Conservation (phyloP, 441 rosid species). For the Bocquillonia castaneifolia region DNA sequence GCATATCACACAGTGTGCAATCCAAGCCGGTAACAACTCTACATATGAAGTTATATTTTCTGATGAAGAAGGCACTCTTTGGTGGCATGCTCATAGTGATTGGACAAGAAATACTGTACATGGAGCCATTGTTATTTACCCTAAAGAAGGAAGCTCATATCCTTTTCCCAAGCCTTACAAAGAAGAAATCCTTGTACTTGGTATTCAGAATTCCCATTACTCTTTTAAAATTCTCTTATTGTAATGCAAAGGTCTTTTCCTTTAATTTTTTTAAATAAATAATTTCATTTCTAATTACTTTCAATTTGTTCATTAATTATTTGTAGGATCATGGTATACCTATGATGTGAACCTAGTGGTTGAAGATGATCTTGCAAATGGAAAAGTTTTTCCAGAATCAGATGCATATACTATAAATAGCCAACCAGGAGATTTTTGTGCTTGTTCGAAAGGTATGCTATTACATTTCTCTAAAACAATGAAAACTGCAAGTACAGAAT, state of each 20-base stretch:
- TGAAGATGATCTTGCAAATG: not conserved
- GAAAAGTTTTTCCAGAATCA: not conserved
- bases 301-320: not conserved
- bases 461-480: no score
- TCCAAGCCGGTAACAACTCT: not conserved
- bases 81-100: no score
- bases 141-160: not conserved
- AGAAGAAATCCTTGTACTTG: not conserved
- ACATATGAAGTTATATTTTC: slow-evolving; percentile 3
- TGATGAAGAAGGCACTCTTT: slow-evolving; percentile 4
- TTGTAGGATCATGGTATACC: not conserved
- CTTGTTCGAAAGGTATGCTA: not conserved
- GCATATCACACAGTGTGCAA: slow-evolving; percentile 1
- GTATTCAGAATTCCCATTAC: not conserved
- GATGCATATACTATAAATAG: slow-evolving; percentile 1
- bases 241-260: no score
- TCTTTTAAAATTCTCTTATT: not conserved
- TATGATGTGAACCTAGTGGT: not conserved
- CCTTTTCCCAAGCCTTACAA: not conserved
- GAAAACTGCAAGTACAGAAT: no score
- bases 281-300: not conserved
- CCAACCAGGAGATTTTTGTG: not conserved
- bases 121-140: not conserved
- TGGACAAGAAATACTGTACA: slow-evolving; percentile 2
- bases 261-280: not conserved